These are phyloP conservation scores for Protea cynaroides DNA, from an alignment of 164 flowering plant species.

Conservation along the genomic window DNA sequence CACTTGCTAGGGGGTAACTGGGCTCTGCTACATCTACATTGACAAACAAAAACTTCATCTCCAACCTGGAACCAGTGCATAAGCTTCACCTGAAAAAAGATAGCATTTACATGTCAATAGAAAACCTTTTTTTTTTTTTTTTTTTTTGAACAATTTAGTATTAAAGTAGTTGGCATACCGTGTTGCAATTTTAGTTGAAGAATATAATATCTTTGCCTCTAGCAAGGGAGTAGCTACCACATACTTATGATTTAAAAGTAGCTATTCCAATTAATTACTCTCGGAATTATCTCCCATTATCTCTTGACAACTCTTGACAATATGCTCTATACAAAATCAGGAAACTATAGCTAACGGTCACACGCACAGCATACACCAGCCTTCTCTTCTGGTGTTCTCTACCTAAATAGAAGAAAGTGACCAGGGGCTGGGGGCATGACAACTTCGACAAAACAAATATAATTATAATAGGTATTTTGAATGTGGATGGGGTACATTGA, in stretches of 20 bases:
- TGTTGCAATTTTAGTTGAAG: no score
- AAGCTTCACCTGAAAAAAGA: slow-evolving; percentile 75
- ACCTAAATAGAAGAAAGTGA: neutral
- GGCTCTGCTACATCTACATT: slow-evolving; percentile 90
- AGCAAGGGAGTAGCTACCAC: no score
- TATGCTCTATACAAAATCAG: neutral
- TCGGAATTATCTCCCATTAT: no score
- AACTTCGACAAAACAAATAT: neutral
- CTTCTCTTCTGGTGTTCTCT: no score
- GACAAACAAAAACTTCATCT: slow-evolving; percentile 68
- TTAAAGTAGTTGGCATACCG: no score
- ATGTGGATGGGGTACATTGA: neutral
- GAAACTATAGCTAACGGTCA: neutral
- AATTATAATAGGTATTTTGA: neutral
- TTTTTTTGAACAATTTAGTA: no score
- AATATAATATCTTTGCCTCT: no score
- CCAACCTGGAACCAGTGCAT: slow-evolving; percentile 82
- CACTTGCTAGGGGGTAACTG: slow-evolving; percentile 91
- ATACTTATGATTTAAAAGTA: no score
- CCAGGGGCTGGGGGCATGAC: neutral
- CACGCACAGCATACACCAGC: no score
- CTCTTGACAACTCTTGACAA: neutral
- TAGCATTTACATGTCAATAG: neutral
- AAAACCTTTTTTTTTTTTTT: no score
- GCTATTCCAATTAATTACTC: no score